Base-by-base conservation (phyloP, 306 rosid genomes). In the Glycyrrhiza uralensis region DNA sequence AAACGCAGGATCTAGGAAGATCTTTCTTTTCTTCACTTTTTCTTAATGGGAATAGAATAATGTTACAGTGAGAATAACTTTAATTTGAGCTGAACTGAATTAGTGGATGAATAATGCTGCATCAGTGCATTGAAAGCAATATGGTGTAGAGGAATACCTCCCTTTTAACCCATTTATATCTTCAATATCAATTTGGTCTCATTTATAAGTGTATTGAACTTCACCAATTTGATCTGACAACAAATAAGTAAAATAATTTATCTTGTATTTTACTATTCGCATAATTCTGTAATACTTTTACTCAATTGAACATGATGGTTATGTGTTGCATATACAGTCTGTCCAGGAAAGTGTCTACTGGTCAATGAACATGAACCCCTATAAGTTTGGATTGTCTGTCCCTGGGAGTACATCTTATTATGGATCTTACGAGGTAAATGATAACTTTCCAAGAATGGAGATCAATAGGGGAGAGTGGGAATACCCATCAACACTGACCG, bases 301-400 rank as follows among this genome's bases (percentile, higher is more conserved):
- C 29, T 13, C 11, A 15, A 28, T 64, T 20, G 20, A 70, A 70
- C 28, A 19, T 51, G 50, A 61, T 8, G 19, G 24, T 75, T 64
- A 54, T 72, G 17, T 72, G 51, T 58, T 36, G 42, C 45, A 38
- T 38, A 38, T 38, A 2, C 14, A 36, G 42, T 66, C 26, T 69
- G 61, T 79, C 61, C 82, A 89, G 90, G 96, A 87, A 80, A 79
- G 86, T 83, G 80, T 77, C 17, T 86, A 92, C 78, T 92, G 97
- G 96, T 92, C 96, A 62, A 87, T 87, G 93, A 89, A 89, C 80
- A 86, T 86, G 96, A 77, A 80, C 56, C 79, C 85, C 11, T 89
- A 92, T 83, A 92, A 87, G 68, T 89, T 83, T 83, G 96, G 83
- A 69, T 45, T 81, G 35, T 78, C 89, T 54, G 88, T 84, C 71